These are phyloP conservation scores for Mycena metata DNA, from an alignment of 768 basidiomycete species.

Conservation along the genomic window DNA sequence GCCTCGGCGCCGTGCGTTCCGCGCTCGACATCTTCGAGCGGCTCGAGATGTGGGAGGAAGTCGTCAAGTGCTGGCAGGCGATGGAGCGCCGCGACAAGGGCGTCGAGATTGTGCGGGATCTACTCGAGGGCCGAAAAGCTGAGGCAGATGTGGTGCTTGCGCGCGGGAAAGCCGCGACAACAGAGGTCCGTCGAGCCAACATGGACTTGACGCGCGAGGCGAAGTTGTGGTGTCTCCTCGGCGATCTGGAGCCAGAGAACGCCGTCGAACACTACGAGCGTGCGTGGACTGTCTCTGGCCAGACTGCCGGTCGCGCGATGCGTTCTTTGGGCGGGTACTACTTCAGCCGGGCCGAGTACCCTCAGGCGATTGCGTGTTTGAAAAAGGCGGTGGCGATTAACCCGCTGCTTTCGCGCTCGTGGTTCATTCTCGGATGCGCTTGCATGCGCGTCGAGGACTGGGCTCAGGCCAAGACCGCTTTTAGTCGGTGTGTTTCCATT, in stretches of 20 bases:
- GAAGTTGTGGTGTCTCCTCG: constrained; percentile 95
- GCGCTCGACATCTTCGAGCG: constrained; percentile 95
- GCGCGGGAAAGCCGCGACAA: constrained; percentile 64
- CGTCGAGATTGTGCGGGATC: constrained; percentile 83
- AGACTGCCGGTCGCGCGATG: constrained; percentile 91
- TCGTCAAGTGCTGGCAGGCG: constrained; percentile 87
- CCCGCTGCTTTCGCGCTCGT: constrained; percentile 86
- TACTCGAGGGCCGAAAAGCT: constrained; percentile 86
- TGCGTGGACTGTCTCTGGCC: constrained; percentile 87
- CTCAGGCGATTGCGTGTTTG: constrained; percentile 74
- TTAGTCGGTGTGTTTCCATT: constrained; percentile 87
- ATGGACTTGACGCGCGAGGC: constrained; percentile 83
- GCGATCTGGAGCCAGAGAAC: constrained; percentile 85
- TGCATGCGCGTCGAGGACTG: constrained; percentile 86
- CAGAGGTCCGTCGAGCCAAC: constrained; percentile 54
- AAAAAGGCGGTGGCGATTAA: constrained; percentile 87
- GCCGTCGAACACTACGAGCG: constrained; percentile 81
- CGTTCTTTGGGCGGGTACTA: constrained; percentile 90
- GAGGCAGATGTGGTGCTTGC: constrained; percentile 82
- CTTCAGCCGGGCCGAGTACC: constrained; percentile 77
- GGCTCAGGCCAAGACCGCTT: constrained; percentile 86
- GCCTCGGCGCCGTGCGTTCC: constrained; percentile 88
- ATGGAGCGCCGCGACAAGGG: constrained; percentile 87
- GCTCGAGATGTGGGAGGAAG: constrained; percentile 99
- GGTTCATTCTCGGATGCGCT: constrained; percentile 98